Percentiles rank a stretch among this genome's conserved stretches.
Evolutionary conservation across 176 grass and related monocot genomes (phyloP).

Genomic region (Coix lacrymajobi): DNA sequence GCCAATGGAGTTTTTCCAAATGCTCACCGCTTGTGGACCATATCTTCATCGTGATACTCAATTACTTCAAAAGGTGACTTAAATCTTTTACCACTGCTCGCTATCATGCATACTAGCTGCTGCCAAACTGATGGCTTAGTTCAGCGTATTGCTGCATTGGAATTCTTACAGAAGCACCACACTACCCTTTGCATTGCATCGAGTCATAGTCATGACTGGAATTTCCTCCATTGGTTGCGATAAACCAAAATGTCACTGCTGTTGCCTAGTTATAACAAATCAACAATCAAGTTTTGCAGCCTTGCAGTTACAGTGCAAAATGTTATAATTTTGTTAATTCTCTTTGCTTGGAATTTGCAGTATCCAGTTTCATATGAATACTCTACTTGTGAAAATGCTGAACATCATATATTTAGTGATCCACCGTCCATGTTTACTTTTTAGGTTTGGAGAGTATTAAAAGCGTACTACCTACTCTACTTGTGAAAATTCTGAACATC

Average conservation of each 20-base stretch:
- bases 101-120: background rate
- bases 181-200: constrained; percentile 6
- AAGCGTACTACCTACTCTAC: constrained; percentile 47
- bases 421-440: background rate
- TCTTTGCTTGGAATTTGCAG: background rate
- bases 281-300: background rate
- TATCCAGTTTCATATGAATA: constrained; percentile 5
- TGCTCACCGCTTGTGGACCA: constrained; percentile 77
- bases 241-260: background rate
- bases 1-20: constrained; percentile 78
- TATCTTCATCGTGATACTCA: constrained; percentile 83
- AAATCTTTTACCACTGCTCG: constrained; percentile 6
- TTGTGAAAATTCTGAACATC: background rate
- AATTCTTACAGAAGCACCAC: background rate
- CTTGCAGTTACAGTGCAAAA: background rate
- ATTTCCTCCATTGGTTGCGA: background rate
- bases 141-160: background rate
- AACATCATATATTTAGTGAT: constrained; percentile 5
- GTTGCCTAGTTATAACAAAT: background rate
- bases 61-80: constrained; percentile 84
- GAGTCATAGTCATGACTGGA: background rate
- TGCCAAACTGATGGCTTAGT: background rate
- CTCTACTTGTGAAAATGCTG: background rate
- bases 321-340: background rate
- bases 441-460: constrained; percentile 93